A percentile compares a stretch with the other conserved stretches of the same genome.
Conservation (phyloP, 257 asterid genomes). For the Scutellaria barbata region DNA sequence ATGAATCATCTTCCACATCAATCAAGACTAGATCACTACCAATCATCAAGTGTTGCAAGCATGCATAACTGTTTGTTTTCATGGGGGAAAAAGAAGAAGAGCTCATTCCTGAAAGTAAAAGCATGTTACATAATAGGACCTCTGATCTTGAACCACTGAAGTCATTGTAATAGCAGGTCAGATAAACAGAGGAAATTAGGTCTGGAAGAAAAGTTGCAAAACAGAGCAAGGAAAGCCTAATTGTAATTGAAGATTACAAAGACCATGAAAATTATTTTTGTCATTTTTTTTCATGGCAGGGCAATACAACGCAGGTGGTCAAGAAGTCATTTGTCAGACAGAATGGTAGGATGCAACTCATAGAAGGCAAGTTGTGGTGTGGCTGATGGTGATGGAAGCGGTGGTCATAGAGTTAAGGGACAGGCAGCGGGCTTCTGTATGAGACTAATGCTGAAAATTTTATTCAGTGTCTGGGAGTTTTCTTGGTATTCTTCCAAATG, state of each 20-base stretch:
- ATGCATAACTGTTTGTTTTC: background rate
- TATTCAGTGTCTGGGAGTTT: background rate
- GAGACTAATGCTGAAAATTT: background rate
- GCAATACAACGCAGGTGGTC: conserved; percentile 2
- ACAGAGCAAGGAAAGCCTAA: conserved; percentile 20
- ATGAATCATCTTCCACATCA: conserved; percentile 21
- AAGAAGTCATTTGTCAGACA: background rate
- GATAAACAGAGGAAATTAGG: conserved; percentile 5
- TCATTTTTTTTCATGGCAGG: background rate
- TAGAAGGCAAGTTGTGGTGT: too few species aligned
- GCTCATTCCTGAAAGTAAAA: background rate
- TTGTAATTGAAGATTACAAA: background rate
- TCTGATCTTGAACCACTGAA: conserved; percentile 25
- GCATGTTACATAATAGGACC: conserved; percentile 9
- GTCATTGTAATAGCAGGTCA: conserved; percentile 13
- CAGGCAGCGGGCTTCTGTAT: background rate
- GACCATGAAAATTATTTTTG: background rate
- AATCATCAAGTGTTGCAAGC: background rate
- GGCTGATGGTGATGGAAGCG: background rate
- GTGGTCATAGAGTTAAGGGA: background rate
- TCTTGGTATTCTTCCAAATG: conserved; percentile 15
- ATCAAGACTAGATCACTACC: conserved; percentile 9
- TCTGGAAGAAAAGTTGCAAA: conserved; percentile 2
- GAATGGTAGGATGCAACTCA: too few species aligned
- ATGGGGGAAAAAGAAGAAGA: background rate